Base-by-base conservation (phyloP, 2,329 filamentous ascomycete species). In the Helotiales sp. region DNA sequence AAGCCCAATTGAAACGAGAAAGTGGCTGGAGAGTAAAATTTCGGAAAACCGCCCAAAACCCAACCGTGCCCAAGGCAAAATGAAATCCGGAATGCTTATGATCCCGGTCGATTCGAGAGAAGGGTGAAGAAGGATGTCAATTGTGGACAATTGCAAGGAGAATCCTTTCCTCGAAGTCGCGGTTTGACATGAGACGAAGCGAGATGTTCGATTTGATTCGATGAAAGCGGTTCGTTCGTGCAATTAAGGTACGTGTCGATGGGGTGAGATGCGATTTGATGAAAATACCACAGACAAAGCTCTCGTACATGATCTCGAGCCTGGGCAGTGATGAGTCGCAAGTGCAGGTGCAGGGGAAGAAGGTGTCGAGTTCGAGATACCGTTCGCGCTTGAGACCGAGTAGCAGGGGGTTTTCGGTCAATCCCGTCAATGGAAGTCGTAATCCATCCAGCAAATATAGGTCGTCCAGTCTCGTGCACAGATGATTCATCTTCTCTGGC, bases 241-340 rank as follows among this genome's bases (percentile, higher is more conserved):
- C 12, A 44, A 10, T 44, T n/a, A n/a, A n/a, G n/a, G n/a, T n/a
- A n/a, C n/a, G n/a, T n/a, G n/a, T n/a, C n/a, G n/a, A n/a, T n/a
- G n/a, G n/a, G n/a, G n/a, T n/a, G n/a, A n/a, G n/a, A n/a, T n/a
- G n/a, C 22, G n/a, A 44, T 8, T 15, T 10, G 19, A 25, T 24
- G 22, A 25, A 44, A 44, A 44, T 3, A 27, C 48, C 29, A 38
- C 31, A 38, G 34, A 44, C 19, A 44, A 25, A 24, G 55, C 52
- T 59, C 33, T 55, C 52, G 57, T 59, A 36, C 57, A 49, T 59
- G 57, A 59, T 59, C 57, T 59, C 57, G 57, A 59, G 57, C 57
- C 46, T 38, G 13, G 48, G 24, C 46, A 15, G 30, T 53, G 27
- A 48, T 49, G 25, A 19, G 42, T 31, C 27, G 31, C 31, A 40